Evolutionary conservation across 1,284 basidiomycete species (phyloP), one percentile per base, ranked within the genome.

Genomic region (Trametes sp.): DNA sequence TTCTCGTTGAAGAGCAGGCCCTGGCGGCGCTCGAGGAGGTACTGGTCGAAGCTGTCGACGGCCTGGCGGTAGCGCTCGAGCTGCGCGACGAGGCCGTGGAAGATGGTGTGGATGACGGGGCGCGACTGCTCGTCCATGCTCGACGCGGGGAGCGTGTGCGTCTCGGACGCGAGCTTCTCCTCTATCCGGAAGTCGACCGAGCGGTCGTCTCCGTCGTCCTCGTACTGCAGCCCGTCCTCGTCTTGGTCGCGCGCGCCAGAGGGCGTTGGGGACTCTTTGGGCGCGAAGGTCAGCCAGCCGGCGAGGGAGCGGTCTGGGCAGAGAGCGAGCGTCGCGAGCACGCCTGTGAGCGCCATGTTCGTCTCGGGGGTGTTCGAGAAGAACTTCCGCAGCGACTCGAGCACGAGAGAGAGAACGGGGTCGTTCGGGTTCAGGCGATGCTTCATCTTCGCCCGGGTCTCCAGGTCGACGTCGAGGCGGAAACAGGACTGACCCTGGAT

Each of bases 1-100:
- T 97, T 96, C 76, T 98, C 96, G 1, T 92, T 92, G 76, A 97
- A 98, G 26, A 98, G 80, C 21, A 99, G 80, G 2, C 96, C 96
- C 72, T 93, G 90, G 38, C 97, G 83, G 29, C 97, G 87, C 76
- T 98, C 95, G 1, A 87, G 76, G 2, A 99, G 84, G 70, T 88
- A 93, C 69, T 84, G 84, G 77, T 98, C 95, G 74, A 99, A 98
- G 51, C 90, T 81, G 16, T 89, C 83, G 21, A 96, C 86, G 19
- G 84, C 76, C 55, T 85, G 82, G 19, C 94, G 87, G 74, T 95
- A 96, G 45, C 85, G 84, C 70, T 93, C 91, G 3, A 96, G 83
- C 71, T 95, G 92, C 10, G 85, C 82, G 36, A 94, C 87, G 9
- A 96, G 84, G 19, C 89, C 87, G 59, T 90, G 87, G 65, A 95